These are phyloP conservation scores for Kodamaea kaohsiungensis DNA, from an alignment of 805 yeast species.

Conservation along the genomic window DNA sequence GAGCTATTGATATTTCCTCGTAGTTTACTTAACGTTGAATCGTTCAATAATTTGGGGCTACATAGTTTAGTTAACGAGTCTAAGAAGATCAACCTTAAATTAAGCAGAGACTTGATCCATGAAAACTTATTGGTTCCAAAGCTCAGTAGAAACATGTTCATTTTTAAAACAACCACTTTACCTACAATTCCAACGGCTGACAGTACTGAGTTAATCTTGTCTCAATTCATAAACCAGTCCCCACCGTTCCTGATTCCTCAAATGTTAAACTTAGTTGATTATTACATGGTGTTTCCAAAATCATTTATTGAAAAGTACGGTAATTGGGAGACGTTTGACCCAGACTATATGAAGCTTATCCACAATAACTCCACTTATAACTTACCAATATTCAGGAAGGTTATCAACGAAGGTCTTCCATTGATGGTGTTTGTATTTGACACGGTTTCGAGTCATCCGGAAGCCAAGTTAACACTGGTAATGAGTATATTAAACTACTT, in stretches of 20 bases:
- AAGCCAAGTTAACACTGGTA: constrained; percentile 16
- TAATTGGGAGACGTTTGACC: constrained; percentile 7
- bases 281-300: constrained; percentile 40
- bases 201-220: constrained; percentile 16
- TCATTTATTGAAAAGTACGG: constrained; percentile 9
- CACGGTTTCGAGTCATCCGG: background rate
- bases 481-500: constrained; percentile 25
- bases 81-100: constrained; percentile 8
- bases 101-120: constrained; percentile 6
- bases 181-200: constrained; percentile 13
- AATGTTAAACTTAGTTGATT: constrained; percentile 35
- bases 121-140: constrained; percentile 27
- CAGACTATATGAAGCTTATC: constrained; percentile 14
- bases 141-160: constrained; percentile 33
- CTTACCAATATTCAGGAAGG: constrained; percentile 30
- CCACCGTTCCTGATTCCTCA: constrained; percentile 43
- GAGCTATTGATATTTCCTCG: constrained; percentile 29
- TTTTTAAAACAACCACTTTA: constrained; percentile 36
- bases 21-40: constrained; percentile 19
- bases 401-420: constrained; percentile 28
- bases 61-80: constrained; percentile 14
- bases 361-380: constrained; percentile 12
- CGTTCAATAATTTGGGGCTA: constrained; percentile 26
- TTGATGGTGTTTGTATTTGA: constrained; percentile 40
- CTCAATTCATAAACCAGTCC: constrained; percentile 26